Evolutionary conservation across 371 early-diverging fungal genomes (phyloP).

Genomic region (Syncephalis fuscata): DNA sequence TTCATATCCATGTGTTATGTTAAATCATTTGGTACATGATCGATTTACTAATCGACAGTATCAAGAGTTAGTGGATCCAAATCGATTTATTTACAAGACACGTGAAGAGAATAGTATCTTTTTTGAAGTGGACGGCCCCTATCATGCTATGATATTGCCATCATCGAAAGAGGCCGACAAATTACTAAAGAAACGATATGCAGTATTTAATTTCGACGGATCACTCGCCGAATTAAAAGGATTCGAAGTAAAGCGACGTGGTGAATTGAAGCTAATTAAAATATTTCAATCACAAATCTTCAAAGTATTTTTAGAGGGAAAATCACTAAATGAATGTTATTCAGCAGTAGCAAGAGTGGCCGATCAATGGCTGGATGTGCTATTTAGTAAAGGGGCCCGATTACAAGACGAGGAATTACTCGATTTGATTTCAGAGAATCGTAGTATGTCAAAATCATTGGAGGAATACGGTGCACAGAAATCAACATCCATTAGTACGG

Average conservation of each 20-base stretch:
- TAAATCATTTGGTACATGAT: constrained; percentile 95
- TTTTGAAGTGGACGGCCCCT: constrained; percentile 99
- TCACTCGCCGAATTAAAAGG: constrained; percentile 97
- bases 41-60: constrained; percentile 98
- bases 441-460: constrained; percentile 92
- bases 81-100: constrained; percentile 44
- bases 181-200: constrained; percentile 96
- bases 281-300: constrained; percentile 96
- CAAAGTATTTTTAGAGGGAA: constrained; percentile 80
- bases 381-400: constrained; percentile 72
- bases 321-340: constrained; percentile 85
- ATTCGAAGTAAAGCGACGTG: constrained; percentile 99
- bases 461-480: constrained; percentile 90
- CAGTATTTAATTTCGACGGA: constrained; percentile 94
- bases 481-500: constrained; percentile 92
- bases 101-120: constrained; percentile 93
- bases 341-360: constrained; percentile 74
- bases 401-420: constrained; percentile 87
- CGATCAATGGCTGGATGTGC: constrained; percentile 93
- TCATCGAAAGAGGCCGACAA: constrained; percentile 95
- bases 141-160: constrained; percentile 98
- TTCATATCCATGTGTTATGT: constrained; percentile 94
- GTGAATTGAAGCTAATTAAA: constrained; percentile 98
- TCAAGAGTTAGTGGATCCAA: constrained; percentile 49
- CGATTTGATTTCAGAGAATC: constrained; percentile 95